Percentiles rank a stretch among this genome's conserved stretches.
Evolutionary conservation across 2,329 filamentous ascomycete species (phyloP).

Genomic region (Arthrocladium fulminans): DNA sequence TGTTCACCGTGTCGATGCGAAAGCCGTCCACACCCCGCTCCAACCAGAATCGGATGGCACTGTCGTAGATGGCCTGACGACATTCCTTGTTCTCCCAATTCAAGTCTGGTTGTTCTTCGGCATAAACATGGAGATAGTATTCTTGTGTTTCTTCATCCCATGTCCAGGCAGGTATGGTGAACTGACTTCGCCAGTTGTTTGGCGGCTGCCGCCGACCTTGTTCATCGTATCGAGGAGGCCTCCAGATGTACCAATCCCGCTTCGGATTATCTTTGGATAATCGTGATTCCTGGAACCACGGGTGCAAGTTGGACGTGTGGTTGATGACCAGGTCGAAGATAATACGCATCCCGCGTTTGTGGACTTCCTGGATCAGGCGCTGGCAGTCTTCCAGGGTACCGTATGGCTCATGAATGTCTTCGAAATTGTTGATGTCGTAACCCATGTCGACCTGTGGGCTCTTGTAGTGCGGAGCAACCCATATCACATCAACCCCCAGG

Average conservation of each 20-base stretch:
- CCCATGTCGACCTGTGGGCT: slow-evolving; percentile 61
- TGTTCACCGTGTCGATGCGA: slow-evolving; percentile 59
- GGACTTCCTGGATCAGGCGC: slow-evolving; percentile 46
- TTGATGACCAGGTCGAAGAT: slow-evolving; percentile 66
- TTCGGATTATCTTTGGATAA: slow-evolving; percentile 50
- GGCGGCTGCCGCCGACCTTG: slow-evolving; percentile 55
- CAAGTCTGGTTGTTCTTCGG: slow-evolving; percentile 62
- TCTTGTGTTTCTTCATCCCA: slow-evolving; percentile 60
- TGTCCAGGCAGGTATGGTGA: slow-evolving; percentile 41
- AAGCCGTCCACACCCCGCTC: slow-evolving; percentile 60
- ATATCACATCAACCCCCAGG: slow-evolving; percentile 56
- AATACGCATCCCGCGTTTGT: slow-evolving; percentile 54
- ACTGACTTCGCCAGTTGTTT: slow-evolving; percentile 62
- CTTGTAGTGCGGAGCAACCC: slow-evolving; percentile 59
- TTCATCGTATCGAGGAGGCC: slow-evolving; percentile 38
- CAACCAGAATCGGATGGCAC: slow-evolving; percentile 65
- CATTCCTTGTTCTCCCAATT: slow-evolving; percentile 64
- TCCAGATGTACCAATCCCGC: slow-evolving; percentile 55
- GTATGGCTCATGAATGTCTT: slow-evolving; percentile 52
- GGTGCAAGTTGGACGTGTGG: slow-evolving; percentile 60
- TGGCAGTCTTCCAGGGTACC: slow-evolving; percentile 56
- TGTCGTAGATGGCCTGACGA: slow-evolving; percentile 57
- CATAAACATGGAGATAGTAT: slow-evolving; percentile 66
- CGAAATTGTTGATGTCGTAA: slow-evolving; percentile 60
- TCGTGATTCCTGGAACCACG: slow-evolving; percentile 58